Evolutionary conservation across 2,329 filamentous ascomycete genomes (phyloP), one percentile per base, ranked within the genome.

Genomic region (Camillea tinctor): DNA sequence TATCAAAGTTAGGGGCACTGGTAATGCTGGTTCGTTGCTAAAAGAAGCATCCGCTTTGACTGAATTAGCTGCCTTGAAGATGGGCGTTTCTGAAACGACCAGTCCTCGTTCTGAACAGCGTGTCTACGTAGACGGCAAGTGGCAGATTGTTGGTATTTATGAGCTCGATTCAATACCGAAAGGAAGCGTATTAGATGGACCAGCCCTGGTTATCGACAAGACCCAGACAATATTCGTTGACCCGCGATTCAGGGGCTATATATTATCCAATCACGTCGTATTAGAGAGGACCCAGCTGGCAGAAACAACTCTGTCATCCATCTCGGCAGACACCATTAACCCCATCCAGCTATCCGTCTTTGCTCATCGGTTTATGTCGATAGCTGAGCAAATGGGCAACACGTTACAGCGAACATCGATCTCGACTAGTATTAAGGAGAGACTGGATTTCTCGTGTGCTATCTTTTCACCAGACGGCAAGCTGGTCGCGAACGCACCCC

Each of bases 351-450:
- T 94, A 1, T 89, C 85, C 65, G 88, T 93, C 60, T 93, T 94
- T 68, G 88, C 87, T 0, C 89, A 93, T 72, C 83, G 90, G 2
- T 93, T 93, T 75, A 93, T 93, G 90, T 86, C 88, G 2, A 91
- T 93, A 63, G 91, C 91, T 0, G 91, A 93, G 73, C 90, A 93
- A 69, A 93, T 93, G 90, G 90, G 91, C 0, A 81, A 88, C 55
- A 88, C 89, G 3, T 75, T 94, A n/a, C 89, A 93, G 69, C 92
- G 92, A 76, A 92, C 89, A 0, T 88, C 86, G 65, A 88, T 93
- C 15, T 89, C 85, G 58, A 91, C 88, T 0, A 93, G 93, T 66
- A 89, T 93, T 72, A 90, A 94, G 68, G 91, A 94, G 71, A 84
- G 64, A 23, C 80, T 94, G 1, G 91, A 94, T 70, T 94, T 93